Evolutionary conservation across 2,329 filamentous ascomycete genomes (phyloP).

Genomic region (Colletotrichum coccodes): DNA sequence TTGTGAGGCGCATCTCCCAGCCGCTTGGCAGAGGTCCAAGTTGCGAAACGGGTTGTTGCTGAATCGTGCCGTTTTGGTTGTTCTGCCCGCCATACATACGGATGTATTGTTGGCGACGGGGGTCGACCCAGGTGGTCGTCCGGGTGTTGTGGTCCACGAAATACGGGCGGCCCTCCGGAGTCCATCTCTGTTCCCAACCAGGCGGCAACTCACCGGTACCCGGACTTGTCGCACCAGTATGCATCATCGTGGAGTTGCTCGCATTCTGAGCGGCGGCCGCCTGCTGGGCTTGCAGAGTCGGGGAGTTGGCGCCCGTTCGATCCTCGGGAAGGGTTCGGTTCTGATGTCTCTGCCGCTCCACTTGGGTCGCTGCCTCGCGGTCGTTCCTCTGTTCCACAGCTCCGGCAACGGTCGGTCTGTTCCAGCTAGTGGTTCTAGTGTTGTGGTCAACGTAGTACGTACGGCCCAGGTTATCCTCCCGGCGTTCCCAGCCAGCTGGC

Average conservation of each 20-base stretch:
- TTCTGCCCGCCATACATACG: constrained; percentile 95
- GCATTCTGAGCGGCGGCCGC: constrained; percentile 50
- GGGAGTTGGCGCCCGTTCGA: constrained; percentile 91
- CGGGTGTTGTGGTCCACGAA: constrained; percentile 99
- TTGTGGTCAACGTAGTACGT: constrained; percentile 99
- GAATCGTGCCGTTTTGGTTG: constrained; percentile 85
- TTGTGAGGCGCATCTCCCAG: constrained; percentile 99
- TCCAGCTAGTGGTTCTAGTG: constrained; percentile 96
- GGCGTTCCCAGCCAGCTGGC: constrained; percentile 93
- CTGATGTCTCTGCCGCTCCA: constrained; percentile 92
- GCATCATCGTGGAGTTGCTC: constrained; percentile 86
- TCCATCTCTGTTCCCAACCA: constrained; percentile 96
- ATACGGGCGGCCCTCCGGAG: constrained; percentile 92
- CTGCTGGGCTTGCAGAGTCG: constrained; percentile 72
- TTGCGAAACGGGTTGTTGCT: constrained; percentile 97
- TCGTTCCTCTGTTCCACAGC: constrained; percentile 80
- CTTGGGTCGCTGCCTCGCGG: constrained; percentile 89
- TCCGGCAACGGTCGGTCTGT: constrained; percentile 83
- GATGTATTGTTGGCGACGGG: constrained; percentile 96
- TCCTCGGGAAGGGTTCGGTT: constrained; percentile 97
- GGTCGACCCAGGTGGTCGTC: constrained; percentile 98
- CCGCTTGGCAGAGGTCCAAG: constrained; percentile 94
- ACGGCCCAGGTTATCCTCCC: constrained; percentile 92
- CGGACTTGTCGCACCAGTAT: constrained; percentile 92
- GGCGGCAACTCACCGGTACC: constrained; percentile 94